These are phyloP conservation scores for Penicillium sp. DNA, from an alignment of 2,329 filamentous ascomycete species.

Conservation along the genomic window DNA sequence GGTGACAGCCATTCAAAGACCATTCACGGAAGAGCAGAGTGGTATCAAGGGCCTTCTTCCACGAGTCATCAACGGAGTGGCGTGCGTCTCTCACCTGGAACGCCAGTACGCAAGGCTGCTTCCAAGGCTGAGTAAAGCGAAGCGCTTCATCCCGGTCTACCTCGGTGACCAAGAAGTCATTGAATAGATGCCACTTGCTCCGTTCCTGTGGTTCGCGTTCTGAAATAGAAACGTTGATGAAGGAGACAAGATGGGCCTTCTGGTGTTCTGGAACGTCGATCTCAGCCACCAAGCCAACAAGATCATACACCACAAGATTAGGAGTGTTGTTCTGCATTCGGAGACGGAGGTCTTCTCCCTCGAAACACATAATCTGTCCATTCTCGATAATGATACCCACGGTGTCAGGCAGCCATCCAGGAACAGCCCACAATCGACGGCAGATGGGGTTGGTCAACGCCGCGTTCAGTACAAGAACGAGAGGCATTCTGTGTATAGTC, in stretches of 20 bases:
- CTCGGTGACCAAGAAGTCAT: conserved; percentile 87
- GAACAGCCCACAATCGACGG: conserved; percentile 75
- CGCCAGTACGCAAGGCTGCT: conserved; percentile 80
- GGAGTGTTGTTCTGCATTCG: conserved; percentile 77
- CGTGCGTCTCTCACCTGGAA: conserved; percentile 81
- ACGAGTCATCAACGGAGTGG: conserved; percentile 78
- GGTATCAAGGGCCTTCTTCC: conserved; percentile 82
- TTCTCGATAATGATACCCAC: conserved; percentile 88
- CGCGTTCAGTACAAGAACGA: conserved; percentile 82
- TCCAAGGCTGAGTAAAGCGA: conserved; percentile 88
- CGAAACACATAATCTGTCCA: conserved; percentile 92
- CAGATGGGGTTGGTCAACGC: conserved; percentile 71
- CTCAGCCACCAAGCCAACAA: conserved; percentile 85
- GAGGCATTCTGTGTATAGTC: conserved; percentile 75
- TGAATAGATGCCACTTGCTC: conserved; percentile 91
- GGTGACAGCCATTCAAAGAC: conserved; percentile 47
- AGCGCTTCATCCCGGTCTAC: conserved; percentile 80
- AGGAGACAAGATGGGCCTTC: conserved; percentile 85
- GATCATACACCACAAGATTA: conserved; percentile 82
- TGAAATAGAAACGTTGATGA: conserved; percentile 71
- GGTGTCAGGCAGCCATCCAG: conserved; percentile 88
- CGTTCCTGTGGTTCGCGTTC: conserved; percentile 50
- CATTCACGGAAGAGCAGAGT: conserved; percentile 77
- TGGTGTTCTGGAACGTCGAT: conserved; percentile 83
- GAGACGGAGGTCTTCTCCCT: conserved; percentile 81